Evolutionary conservation across 768 basidiomycete genomes (phyloP).

Genomic region (Tricholoma flavovirens): DNA sequence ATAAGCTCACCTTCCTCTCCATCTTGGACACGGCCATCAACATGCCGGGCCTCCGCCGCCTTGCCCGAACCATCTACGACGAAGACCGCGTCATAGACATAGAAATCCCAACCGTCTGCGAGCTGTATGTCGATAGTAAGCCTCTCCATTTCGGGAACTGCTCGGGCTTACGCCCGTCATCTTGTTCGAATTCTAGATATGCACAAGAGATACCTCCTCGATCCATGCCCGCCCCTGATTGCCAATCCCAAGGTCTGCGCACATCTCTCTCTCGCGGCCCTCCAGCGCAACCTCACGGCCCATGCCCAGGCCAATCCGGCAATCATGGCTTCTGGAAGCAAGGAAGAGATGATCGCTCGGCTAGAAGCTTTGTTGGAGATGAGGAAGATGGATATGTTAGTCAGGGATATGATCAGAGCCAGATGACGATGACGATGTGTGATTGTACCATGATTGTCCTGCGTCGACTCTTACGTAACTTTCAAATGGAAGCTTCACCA

Average conservation of each 20-base stretch:
- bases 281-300: constrained; percentile 52
- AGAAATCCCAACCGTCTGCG: constrained; percentile 49
- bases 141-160: not conserved
- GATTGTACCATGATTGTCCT: not conserved
- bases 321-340: constrained; percentile 42
- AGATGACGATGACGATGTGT: not conserved
- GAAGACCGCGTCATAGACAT: constrained; percentile 41
- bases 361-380: constrained; percentile 39
- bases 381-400: constrained; percentile 46
- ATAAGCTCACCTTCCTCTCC: constrained; percentile 43
- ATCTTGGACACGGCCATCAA: constrained; percentile 48
- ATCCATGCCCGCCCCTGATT: constrained; percentile 46
- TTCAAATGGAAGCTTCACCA: no score
- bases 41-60: constrained; percentile 53
- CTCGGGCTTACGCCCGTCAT: not conserved
- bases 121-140: constrained; percentile 50
- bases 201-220: constrained; percentile 39
- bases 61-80: constrained; percentile 32
- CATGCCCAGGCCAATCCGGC: constrained; percentile 43
- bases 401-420: constrained; percentile 32
- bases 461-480: no score
- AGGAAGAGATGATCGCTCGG: constrained; percentile 43
- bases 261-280: constrained; percentile 38
- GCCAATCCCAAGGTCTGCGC: constrained; percentile 33
- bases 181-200: constrained; percentile 30